Conservation (phyloP, 1,139 yeast genomes). For the Candida mesenterica region DNA sequence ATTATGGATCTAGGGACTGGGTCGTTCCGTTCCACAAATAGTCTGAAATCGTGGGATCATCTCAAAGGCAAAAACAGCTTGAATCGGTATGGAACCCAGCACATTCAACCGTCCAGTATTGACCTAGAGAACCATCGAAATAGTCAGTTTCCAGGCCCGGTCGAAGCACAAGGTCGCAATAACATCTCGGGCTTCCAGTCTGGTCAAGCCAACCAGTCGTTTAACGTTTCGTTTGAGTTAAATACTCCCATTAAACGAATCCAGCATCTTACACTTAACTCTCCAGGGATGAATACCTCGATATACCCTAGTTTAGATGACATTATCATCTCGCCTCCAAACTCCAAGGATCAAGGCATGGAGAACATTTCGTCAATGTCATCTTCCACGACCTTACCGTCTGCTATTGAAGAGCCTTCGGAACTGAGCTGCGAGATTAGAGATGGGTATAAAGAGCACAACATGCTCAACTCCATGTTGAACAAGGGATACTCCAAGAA, state of each 20-base stretch:
- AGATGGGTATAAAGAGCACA: conserved; percentile 1
- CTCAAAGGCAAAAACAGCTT: background rate
- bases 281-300: conserved; percentile 25
- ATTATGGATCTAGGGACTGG: conserved; percentile 1
- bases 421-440: background rate
- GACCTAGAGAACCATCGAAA: too few relatives aligned
- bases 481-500: conserved; percentile 42
- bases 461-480: conserved; percentile 25
- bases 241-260: conserved; percentile 45
- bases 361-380: conserved; percentile 1
- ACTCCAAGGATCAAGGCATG: conserved; percentile 1
- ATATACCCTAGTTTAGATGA: conserved; percentile 19
- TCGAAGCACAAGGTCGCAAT: too few relatives aligned
- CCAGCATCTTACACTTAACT: conserved; percentile 30
- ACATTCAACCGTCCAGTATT: too few relatives aligned
- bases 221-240: conserved; percentile 20
- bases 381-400: conserved; percentile 3
- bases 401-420: conserved; percentile 2
- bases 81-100: background rate
- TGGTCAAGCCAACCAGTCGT: conserved; percentile 7
- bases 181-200: background rate
- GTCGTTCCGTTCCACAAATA: background rate
- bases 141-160: too few relatives aligned
- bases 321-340: conserved; percentile 7
- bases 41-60: background rate